Percentiles rank a stretch among this genome's conserved stretches.
These are phyloP conservation scores for Barbatosphaeria neglecta DNA, from an alignment of 495 filamentous ascomycete species.

Conservation along the genomic window DNA sequence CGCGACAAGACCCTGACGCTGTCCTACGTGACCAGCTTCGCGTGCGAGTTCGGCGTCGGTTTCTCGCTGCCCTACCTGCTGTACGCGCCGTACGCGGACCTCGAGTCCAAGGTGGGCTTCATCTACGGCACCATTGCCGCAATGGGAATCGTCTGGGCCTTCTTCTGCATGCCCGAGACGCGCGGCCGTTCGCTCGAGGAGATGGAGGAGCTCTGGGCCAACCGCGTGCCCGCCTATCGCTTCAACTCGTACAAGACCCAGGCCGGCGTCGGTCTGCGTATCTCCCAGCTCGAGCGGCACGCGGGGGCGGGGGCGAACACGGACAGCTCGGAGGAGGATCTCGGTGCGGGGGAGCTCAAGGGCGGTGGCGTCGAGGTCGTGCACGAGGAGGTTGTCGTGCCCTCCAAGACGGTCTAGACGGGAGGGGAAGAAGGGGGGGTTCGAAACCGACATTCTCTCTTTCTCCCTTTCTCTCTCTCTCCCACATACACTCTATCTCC, in stretches of 20 bases:
- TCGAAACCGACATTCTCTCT: no score
- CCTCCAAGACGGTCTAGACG: neutral
- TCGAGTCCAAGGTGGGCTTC: constrained; percentile 50
- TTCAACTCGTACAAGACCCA: constrained; percentile 4
- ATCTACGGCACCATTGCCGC: constrained; percentile 44
- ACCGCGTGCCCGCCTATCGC: constrained; percentile 38
- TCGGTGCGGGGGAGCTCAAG: neutral
- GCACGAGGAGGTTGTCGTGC: neutral
- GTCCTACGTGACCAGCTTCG: constrained; percentile 50
- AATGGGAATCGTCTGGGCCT: constrained; percentile 17
- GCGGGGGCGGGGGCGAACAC: neutral
- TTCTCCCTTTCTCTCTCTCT: no score
- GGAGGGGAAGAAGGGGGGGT: no score
- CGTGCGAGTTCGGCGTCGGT: constrained; percentile 39
- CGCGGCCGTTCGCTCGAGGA: constrained; percentile 36
- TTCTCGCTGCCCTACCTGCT: constrained; percentile 39
- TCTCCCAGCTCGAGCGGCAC: constrained; percentile 1
- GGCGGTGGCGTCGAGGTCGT: constrained; percentile 1
- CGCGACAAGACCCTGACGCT: constrained; percentile 45
- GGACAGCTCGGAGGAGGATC: neutral
- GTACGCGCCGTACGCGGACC: constrained; percentile 26
- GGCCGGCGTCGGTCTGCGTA: neutral
- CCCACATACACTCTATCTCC: no score
- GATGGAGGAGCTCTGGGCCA: constrained; percentile 28
- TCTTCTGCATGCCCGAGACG: constrained; percentile 36